These are phyloP conservation scores for Citrus maxima DNA, from an alignment of 345 rosid species.

Conservation along the genomic window DNA sequence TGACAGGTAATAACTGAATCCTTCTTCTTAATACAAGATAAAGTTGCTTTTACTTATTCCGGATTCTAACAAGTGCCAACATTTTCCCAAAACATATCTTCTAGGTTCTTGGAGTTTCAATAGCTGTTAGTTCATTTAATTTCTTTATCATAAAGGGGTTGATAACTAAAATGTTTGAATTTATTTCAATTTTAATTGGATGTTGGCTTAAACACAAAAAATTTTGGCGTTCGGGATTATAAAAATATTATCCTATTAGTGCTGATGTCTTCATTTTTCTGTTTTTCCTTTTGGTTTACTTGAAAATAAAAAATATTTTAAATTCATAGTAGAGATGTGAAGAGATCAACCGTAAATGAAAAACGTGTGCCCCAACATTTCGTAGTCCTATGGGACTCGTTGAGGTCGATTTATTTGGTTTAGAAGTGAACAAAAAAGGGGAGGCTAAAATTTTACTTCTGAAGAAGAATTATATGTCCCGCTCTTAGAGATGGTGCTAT, in stretches of 20 bases:
- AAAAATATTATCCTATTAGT: neutral
- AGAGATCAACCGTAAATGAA: neutral
- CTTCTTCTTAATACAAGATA: neutral
- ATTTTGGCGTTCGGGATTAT: neutral
- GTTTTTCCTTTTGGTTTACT: neutral
- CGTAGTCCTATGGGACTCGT: too few relatives aligned
- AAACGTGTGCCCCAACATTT: too few relatives aligned
- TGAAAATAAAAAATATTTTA: neutral
- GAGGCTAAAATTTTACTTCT: neutral
- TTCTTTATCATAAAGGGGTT: neutral
- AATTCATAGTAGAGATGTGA: neutral
- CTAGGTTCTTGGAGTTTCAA: neutral
- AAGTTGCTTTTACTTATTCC: neutral
- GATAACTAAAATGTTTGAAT: neutral
- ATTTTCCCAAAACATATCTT: neutral
- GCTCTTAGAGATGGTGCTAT: neutral
- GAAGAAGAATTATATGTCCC: neutral
- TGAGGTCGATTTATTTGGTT: too few relatives aligned
- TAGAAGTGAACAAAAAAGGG: neutral
- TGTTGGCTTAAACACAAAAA: too few relatives aligned
- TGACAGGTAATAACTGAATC: slow-evolving; percentile 26
- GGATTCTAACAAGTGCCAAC: neutral
- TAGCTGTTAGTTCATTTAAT: neutral
- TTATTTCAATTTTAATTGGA: neutral
- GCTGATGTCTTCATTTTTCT: too few relatives aligned